phyloP scores from a whole-genome alignment of 805 yeast species.

The Wickerhamomyces bovis region DNA sequence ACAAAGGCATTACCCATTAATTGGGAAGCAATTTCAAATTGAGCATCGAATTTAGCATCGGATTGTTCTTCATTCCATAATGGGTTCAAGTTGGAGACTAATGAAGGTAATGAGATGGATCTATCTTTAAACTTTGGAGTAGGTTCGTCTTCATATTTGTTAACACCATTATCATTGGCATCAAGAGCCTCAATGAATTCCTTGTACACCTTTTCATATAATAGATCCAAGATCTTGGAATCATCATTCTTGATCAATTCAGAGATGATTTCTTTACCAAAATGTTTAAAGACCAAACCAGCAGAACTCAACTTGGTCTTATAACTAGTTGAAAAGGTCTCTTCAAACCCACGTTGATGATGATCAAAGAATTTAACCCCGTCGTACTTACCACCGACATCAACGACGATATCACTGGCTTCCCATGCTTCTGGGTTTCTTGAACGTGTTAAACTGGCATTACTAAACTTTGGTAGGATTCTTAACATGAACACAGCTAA shows the following conservation, averaged over 20 bases:
- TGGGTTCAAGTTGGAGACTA: slow-evolving; percentile 80
- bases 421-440: slow-evolving; percentile 83
- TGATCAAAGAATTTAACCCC: slow-evolving; percentile 86
- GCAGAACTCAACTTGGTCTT: slow-evolving; percentile 87
- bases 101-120: slow-evolving; percentile 69
- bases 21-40: slow-evolving; percentile 64
- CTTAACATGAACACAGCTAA: slow-evolving; percentile 85
- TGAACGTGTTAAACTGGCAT: slow-evolving; percentile 72
- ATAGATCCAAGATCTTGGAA: slow-evolving; percentile 44
- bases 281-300: slow-evolving; percentile 86
- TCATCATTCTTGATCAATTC: slow-evolving; percentile 39
- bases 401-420: slow-evolving; percentile 84
- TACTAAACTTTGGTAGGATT: slow-evolving; percentile 58
- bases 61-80: slow-evolving; percentile 68
- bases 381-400: slow-evolving; percentile 90
- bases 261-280: slow-evolving; percentile 62
- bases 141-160: slow-evolving; percentile 52
- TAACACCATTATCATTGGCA: slow-evolving; percentile 93
- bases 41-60: slow-evolving; percentile 59
- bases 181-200: slow-evolving; percentile 89
- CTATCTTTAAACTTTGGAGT: slow-evolving; percentile 62
- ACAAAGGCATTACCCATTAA: slow-evolving; percentile 81
- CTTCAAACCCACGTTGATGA: slow-evolving; percentile 88
- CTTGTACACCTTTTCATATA: slow-evolving; percentile 73
- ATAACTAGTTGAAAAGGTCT: slow-evolving; percentile 57